Evolutionary conservation across 2,329 filamentous ascomycete species (phyloP), one percentile per base, ranked within the genome.

Genomic region (Colletotrichum euphorbiae): DNA sequence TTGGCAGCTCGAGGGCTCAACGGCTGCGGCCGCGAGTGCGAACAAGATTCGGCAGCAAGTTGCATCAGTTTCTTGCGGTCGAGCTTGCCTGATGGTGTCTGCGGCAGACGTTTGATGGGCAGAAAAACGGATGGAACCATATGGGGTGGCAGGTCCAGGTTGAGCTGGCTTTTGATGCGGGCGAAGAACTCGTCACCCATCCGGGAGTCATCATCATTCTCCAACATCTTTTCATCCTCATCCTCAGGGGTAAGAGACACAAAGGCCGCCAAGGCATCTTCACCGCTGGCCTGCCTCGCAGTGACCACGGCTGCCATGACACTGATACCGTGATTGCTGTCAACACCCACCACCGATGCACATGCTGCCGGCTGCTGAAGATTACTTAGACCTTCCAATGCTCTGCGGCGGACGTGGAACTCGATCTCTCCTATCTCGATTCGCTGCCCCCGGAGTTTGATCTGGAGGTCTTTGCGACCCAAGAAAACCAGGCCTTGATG

Each of bases 391-490:
- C 52, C 19, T 15, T 46, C 24, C 3, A 19, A 9, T 54, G 31
- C 13, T 38, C 31, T 17, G 31, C 24, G 31, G 15, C 21, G 9
- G 2, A 50, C 5, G 31, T 51, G 43, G 21, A 70, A 55, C 38
- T 77, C 75, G 4, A 78, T 67, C 17, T 79, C 78, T 0, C 70
- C 73, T 3, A 86, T 78, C 75, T 87, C 89, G 46, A 88, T 51
- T 2, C 28, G 60, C 24, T 46, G 19, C 12, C 59, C 59, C 6
- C 43, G 12, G 12, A 61, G 45, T n/a, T 61, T 61, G 28, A 61
- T 51, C 11, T 61, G 57, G 1, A 31, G 13, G 17, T 51, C 31
- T 43, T 48, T 64, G 5, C 33, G 33, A 57, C n/a, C n/a, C n/a
- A n/a, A n/a, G n/a, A n/a, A 46, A 13, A 55, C 19, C 7, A 67